Evolutionary conservation across 2,329 filamentous ascomycete species (phyloP), one percentile per base, ranked within the genome.

Genomic region (Colletotrichum scovillei): DNA sequence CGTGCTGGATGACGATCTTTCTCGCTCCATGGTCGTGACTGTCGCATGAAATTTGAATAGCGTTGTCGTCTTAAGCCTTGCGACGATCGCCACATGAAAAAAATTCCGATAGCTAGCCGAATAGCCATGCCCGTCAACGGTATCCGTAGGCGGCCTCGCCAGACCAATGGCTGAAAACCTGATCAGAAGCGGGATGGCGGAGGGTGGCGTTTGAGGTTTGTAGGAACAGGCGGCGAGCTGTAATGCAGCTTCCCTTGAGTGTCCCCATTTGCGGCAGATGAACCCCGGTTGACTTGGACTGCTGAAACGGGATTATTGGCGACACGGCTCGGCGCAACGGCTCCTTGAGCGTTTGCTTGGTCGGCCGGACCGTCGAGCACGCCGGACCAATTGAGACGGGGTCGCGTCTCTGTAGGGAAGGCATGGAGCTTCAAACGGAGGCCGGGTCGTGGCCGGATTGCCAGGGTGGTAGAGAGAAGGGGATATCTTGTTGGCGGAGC

Each of bases 301-400:
- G 28, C 55, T 70, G 60, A 73, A 70, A 70, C 67, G 60, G 67
- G 56, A 28, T 60, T 62, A 56, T 55, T 73, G 35, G 55, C 28
- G 32, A 42, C 14, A 63, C n/a, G 59, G 69, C 66, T 69, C 58
- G 42, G 52, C 59, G 65, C 26, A 69, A 59, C 38, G 38, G 65
- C 26, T 55, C 35, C 19, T 69, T 49, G 46, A 42, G 53, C 28
- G 22, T 49, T 62, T 19, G 59, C 12, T 46, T 46, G 28, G 16
- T 22, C n/a, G 58, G 42, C 42, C 32, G 46, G 55, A 16, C 26
- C 46, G 16, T 59, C 32, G 60, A 59, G 55, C 42, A 49, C 38
- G 59, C 24, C 9, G 63, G 63, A 28, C 70, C 59, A n/a, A 60
- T 53, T 30, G 7, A 26, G 46, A 65, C 53, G 55, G 59, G 28